Conservation (phyloP, 169 alveolate species). For the Eimeria praecox region DNA sequence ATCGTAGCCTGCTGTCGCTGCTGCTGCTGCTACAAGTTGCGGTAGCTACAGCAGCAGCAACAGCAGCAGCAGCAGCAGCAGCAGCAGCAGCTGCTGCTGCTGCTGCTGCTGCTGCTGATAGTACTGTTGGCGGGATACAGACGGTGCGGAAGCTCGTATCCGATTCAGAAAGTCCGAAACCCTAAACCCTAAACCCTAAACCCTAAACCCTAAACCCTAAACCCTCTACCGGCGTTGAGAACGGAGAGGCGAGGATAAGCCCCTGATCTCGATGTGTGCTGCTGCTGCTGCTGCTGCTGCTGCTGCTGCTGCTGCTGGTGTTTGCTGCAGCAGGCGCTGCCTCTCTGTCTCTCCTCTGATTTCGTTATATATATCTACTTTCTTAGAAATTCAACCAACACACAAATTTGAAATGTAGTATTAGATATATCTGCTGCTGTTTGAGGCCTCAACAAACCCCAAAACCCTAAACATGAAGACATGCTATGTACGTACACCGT, state of each 20-base stretch:
- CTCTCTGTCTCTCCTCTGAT: neutral
- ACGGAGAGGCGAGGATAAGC: neutral
- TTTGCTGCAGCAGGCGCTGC: neutral
- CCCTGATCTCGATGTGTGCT: neutral
- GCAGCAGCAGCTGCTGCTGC: conserved; percentile 30
- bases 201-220: conserved; percentile 18
- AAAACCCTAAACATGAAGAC: neutral
- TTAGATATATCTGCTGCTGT: too few species aligned
- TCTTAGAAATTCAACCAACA: neutral
- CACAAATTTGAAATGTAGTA: too few species aligned
- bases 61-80: conserved; percentile 34
- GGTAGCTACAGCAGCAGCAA: neutral
- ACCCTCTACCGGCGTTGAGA: neutral
- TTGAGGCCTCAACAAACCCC: neutral
- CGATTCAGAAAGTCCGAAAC: neutral
- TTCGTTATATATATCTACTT: too few species aligned
- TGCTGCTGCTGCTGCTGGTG: neutral
- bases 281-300: conserved; percentile 6
- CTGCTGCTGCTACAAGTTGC: neutral
- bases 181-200: conserved; percentile 5
- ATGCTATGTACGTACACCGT: too few species aligned
- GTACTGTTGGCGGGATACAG: neutral
- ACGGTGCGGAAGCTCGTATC: neutral
- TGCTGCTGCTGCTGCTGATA: neutral
- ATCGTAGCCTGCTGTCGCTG: neutral